Conservation (phyloP, 768 basidiomycete species). For the Rhizopogon vulgaris region DNA sequence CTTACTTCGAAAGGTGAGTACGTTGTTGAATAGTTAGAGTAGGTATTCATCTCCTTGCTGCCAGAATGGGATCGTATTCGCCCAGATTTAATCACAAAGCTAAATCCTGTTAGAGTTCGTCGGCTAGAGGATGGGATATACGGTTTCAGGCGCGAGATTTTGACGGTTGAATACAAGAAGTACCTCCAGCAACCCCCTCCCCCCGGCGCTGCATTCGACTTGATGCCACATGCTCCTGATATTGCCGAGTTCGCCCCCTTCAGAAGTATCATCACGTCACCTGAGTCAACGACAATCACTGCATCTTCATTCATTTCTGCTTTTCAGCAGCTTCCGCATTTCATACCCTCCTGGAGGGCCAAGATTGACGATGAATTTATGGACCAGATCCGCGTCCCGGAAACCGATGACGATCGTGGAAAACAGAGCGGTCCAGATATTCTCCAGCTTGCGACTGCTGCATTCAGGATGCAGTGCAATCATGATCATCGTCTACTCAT, state of each 20-base stretch:
- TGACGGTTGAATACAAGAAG: background rate
- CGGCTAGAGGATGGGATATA: background rate
- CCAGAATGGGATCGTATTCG: conserved; percentile 1
- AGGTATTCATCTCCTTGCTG: background rate
- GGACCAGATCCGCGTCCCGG: background rate
- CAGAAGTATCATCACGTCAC: background rate
- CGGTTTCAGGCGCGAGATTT: background rate
- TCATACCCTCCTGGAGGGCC: background rate
- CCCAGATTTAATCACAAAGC: background rate
- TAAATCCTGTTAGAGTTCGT: background rate
- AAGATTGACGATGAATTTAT: background rate
- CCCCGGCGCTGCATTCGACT: background rate
- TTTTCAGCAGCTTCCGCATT: background rate
- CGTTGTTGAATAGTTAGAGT: background rate
- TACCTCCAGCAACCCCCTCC: background rate
- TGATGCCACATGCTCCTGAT: background rate
- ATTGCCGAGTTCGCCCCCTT: background rate
- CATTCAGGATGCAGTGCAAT: background rate
- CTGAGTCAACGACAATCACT: background rate
- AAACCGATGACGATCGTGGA: background rate
- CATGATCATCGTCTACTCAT: background rate
- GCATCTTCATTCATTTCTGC: background rate
- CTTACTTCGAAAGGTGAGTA: background rate
- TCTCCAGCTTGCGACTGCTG: background rate
- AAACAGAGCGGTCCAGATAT: background rate